A percentile compares a stretch with the other conserved stretches of the same genome.
Conservation (phyloP, 2,329 filamentous ascomycete genomes). For the Curvularia sp. region DNA sequence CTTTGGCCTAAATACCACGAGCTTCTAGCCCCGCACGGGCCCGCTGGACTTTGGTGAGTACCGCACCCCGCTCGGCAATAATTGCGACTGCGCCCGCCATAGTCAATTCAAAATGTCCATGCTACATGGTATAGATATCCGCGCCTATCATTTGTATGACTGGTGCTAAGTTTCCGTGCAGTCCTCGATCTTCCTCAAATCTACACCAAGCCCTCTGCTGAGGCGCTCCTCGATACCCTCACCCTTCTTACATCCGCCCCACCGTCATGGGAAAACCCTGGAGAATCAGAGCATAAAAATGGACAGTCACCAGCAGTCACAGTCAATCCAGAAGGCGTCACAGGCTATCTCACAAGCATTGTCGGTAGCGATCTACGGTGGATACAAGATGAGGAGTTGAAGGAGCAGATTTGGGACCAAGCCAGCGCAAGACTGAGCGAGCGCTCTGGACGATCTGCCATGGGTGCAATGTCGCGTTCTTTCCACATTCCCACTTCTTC, state of each 20-base stretch:
- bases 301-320: conserved; percentile 47
- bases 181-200: conserved; percentile 82
- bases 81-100: conserved; percentile 15
- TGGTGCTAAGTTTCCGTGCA: conserved; percentile 41
- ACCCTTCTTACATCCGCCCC: conserved; percentile 70
- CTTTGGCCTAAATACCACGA: neutral
- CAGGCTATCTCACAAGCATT: conserved; percentile 72
- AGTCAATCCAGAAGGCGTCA: conserved; percentile 59
- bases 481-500: conserved; percentile 63
- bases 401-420: conserved; percentile 75
- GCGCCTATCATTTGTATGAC: neutral
- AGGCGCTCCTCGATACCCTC: conserved; percentile 70
- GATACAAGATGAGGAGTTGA: conserved; percentile 70
- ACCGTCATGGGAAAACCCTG: conserved; percentile 67
- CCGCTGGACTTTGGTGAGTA: conserved; percentile 21
- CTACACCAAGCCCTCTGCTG: conserved; percentile 74
- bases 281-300: conserved; percentile 27
- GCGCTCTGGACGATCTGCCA: conserved; percentile 78
- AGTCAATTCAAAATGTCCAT: conserved; percentile 30
- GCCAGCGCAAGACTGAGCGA: conserved; percentile 83
- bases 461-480: conserved; percentile 67
- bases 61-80: conserved; percentile 15
- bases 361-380: conserved; percentile 71
- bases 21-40: conserved; percentile 23
- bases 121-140: conserved; percentile 37